Conservation (phyloP, 2,329 filamentous ascomycete genomes). For the Ramichloridium luteum region DNA sequence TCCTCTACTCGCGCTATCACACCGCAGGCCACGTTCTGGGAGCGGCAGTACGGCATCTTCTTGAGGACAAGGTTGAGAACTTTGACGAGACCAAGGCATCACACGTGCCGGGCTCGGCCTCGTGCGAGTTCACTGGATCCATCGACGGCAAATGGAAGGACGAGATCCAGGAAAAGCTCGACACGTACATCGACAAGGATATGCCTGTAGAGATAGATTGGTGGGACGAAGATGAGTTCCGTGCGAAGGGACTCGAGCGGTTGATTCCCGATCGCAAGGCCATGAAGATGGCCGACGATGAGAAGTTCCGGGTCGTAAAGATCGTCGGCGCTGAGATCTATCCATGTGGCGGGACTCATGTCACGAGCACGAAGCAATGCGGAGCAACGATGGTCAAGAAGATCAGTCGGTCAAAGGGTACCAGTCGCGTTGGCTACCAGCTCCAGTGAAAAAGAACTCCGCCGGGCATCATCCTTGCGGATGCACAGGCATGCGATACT, state of each 20-base stretch:
- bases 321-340: slow-evolving; percentile 58
- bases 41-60: slow-evolving; percentile 49
- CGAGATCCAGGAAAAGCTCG: slow-evolving; percentile 48
- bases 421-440: slow-evolving; percentile 46
- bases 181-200: slow-evolving; percentile 44
- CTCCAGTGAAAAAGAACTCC: too few species aligned
- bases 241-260: slow-evolving; percentile 40
- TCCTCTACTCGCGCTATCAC: slow-evolving; percentile 55
- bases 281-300: slow-evolving; percentile 31
- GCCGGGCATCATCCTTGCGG: too few species aligned
- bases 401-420: slow-evolving; percentile 53
- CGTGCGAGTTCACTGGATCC: slow-evolving; percentile 54
- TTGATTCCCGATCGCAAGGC: slow-evolving; percentile 41
- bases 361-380: slow-evolving; percentile 45
- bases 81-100: slow-evolving; percentile 59
- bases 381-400: slow-evolving; percentile 52
- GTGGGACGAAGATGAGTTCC: slow-evolving; percentile 54
- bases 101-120: slow-evolving; percentile 56
- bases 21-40: slow-evolving; percentile 64
- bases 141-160: slow-evolving; percentile 54
- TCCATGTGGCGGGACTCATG: slow-evolving; percentile 66
- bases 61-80: slow-evolving; percentile 38
- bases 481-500: too few species aligned
- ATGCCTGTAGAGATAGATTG: slow-evolving; percentile 53
- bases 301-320: slow-evolving; percentile 54